These are phyloP conservation scores for Graphilbum fragrans DNA, from an alignment of 2,329 filamentous ascomycete species.

Conservation along the genomic window DNA sequence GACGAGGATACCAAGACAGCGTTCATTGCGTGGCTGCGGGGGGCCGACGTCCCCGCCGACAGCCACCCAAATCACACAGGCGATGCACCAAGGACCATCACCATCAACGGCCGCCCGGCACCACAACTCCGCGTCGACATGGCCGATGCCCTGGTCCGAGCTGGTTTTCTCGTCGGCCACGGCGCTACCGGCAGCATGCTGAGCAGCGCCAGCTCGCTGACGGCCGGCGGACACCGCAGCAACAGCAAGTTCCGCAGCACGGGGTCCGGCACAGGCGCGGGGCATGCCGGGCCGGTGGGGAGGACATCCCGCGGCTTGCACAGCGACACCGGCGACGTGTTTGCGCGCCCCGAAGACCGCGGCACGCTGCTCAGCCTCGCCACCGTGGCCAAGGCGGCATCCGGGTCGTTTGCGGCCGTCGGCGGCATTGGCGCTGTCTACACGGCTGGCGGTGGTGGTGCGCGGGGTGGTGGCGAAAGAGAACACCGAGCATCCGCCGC, in stretches of 20 bases:
- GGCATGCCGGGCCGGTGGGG: too few species aligned
- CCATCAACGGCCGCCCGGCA: constrained; percentile 5
- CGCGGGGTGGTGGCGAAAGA: constrained; percentile 29
- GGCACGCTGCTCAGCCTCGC: constrained; percentile 48
- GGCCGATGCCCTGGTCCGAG: constrained; percentile 45
- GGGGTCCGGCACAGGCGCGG: not conserved
- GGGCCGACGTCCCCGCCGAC: constrained; percentile 21
- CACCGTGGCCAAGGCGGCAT: constrained; percentile 50
- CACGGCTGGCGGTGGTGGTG: constrained; percentile 43
- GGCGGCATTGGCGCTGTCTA: constrained; percentile 56
- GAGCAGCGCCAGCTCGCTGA: constrained; percentile 13
- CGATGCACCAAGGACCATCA: constrained; percentile 2
- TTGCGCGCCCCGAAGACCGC: constrained; percentile 38
- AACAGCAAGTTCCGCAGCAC: constrained; percentile 19
- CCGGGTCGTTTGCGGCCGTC: constrained; percentile 56
- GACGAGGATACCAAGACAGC: constrained; percentile 31
- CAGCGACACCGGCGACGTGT: constrained; percentile 19
- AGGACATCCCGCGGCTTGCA: not conserved
- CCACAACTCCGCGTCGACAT: constrained; percentile 28
- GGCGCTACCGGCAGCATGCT: constrained; percentile 10
- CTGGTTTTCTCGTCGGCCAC: constrained; percentile 53
- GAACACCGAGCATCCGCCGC: not conserved
- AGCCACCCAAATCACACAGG: constrained; percentile 3
- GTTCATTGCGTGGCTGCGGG: constrained; percentile 39
- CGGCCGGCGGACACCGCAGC: not conserved